These are phyloP conservation scores for Cercospora zeina DNA, from an alignment of 2,329 filamentous ascomycete genomes.

Conservation along the genomic window DNA sequence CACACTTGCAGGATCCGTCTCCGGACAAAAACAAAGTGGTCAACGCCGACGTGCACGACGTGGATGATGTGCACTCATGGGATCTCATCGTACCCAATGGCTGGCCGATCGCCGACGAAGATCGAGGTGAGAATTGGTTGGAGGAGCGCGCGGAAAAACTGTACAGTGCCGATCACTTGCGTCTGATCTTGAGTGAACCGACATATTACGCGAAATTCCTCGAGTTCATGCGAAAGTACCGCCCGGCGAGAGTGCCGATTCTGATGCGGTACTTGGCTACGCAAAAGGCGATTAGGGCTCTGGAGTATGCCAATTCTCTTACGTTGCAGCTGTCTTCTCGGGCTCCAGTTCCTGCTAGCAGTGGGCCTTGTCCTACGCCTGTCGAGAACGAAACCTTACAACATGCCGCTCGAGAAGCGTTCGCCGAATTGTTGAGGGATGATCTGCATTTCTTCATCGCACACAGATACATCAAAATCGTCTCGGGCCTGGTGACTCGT, in stretches of 20 bases:
- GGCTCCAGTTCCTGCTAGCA: conserved; percentile 47
- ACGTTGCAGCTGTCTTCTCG: conserved; percentile 56
- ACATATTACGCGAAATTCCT: conserved; percentile 23
- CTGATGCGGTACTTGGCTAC: conserved; percentile 23
- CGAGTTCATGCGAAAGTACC: conserved; percentile 24
- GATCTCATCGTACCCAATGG: conserved; percentile 25
- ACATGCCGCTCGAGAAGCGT: conserved; percentile 62
- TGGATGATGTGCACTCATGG: conserved; percentile 25
- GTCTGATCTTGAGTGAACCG: conserved; percentile 25
- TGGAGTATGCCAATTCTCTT: conserved; percentile 69
- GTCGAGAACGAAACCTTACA: conserved; percentile 61
- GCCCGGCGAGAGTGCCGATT: conserved; percentile 24
- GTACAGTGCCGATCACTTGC: conserved; percentile 27
- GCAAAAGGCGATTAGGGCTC: conserved; percentile 65
- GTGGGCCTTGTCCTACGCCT: conserved; percentile 25
- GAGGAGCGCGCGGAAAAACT: conserved; percentile 27
- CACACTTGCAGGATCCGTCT: conserved; percentile 26
- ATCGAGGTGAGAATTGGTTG: conserved; percentile 20
- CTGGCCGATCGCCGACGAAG: conserved; percentile 5
- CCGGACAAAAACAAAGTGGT: conserved; percentile 25
- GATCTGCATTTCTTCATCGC: conserved; percentile 71
- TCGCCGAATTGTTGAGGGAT: conserved; percentile 63
- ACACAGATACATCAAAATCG: conserved; percentile 65
- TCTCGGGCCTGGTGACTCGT: conserved; percentile 66
- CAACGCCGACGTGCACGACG: conserved; percentile 22